Conservation (phyloP, 164 flowering plant species). For the Pachysandra terminalis region DNA sequence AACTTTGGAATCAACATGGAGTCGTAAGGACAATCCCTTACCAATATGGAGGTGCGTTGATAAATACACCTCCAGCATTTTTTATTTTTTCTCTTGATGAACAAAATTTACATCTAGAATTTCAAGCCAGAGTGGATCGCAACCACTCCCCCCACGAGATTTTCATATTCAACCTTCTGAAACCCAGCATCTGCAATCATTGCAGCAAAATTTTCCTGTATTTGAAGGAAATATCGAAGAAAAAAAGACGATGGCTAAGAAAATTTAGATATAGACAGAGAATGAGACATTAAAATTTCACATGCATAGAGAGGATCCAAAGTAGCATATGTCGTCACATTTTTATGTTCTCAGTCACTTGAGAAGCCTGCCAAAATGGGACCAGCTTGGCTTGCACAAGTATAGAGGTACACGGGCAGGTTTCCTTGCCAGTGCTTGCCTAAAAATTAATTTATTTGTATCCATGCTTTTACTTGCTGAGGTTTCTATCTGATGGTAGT, state of each 20-base stretch:
- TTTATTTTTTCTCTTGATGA: neutral
- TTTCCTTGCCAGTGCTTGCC: too few relatives aligned
- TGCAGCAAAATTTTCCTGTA: slow-evolving; percentile 78
- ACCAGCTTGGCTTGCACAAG: too few relatives aligned
- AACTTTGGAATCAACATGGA: neutral
- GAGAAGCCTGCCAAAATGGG: too few relatives aligned
- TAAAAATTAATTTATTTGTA: too few relatives aligned
- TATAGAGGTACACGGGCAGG: too few relatives aligned
- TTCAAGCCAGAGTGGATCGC: slow-evolving; percentile 92
- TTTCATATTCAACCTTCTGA: slow-evolving; percentile 92
- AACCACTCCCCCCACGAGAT: slow-evolving; percentile 87
- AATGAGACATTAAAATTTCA: neutral
- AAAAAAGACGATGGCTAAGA: neutral
- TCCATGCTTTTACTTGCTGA: too few relatives aligned
- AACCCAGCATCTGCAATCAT: slow-evolving; percentile 93
- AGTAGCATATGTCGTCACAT: neutral
- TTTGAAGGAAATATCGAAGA: neutral
- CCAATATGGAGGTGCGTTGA: neutral
- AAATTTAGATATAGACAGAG: neutral
- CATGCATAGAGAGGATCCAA: neutral
- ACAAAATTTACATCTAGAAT: slow-evolving; percentile 25
- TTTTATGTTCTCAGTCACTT: neutral
- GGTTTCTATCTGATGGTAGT: neutral
- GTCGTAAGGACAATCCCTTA: neutral
- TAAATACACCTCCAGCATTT: too few relatives aligned